A percentile compares a stretch with the other conserved stretches of the same genome.
Evolutionary conservation across 2,329 filamentous ascomycete species (phyloP).

Genomic region (Colletotrichum sp.): DNA sequence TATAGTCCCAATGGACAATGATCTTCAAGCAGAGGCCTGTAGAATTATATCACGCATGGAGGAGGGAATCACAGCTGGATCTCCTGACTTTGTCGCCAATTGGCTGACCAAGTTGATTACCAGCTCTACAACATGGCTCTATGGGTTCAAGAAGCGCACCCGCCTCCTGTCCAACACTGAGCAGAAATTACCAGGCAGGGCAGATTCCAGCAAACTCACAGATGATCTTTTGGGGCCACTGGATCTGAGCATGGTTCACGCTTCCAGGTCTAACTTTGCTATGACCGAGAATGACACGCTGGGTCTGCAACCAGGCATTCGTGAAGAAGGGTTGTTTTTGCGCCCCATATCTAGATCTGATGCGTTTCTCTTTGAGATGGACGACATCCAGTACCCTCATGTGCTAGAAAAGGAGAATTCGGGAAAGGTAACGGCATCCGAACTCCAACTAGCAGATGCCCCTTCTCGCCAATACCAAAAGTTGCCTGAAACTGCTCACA

Average conservation of each 20-base stretch:
- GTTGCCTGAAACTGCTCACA: not conserved
- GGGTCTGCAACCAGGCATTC: not conserved
- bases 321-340: not conserved
- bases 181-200: constrained; percentile 60
- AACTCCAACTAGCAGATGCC: constrained; percentile 40
- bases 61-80: constrained; percentile 47
- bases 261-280: not conserved
- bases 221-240: constrained; percentile 43
- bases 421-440: not conserved
- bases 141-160: constrained; percentile 59
- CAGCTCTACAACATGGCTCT: constrained; percentile 58
- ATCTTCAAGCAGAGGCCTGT: constrained; percentile 66
- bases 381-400: not conserved
- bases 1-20: constrained; percentile 50
- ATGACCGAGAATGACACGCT: not conserved
- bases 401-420: not conserved
- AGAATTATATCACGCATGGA: constrained; percentile 62
- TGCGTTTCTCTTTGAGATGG: not conserved
- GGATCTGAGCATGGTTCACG: not conserved
- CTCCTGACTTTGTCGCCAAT: constrained; percentile 56
- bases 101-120: constrained; percentile 61
- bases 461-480: constrained; percentile 56
- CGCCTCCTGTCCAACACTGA: constrained; percentile 50
- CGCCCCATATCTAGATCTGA: not conserved
- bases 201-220: constrained; percentile 64